Base-by-base conservation (phyloP, 192 early-diverging fungal genomes). In the Gonapodya sp. region DNA sequence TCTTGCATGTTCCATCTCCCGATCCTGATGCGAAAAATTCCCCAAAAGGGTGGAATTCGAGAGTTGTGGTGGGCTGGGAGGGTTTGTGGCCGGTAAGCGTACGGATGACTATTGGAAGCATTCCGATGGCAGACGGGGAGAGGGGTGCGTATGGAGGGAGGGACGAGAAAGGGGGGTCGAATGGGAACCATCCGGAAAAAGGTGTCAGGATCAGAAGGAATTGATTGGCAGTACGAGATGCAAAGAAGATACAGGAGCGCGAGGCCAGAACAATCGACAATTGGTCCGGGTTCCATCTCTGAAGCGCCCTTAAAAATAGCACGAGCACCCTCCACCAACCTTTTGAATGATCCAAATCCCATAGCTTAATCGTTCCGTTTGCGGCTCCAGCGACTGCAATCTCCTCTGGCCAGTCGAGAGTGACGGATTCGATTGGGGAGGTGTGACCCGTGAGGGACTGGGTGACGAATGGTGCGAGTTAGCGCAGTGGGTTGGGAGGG, bases 11-110 rank as follows among this genome's bases (percentile, higher is more conserved):
- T 31, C 78, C 74, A 78, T 92, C 91, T 8, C 72, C 35, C 0
- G 90, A 91, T 24, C 88, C 90, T 0, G 88, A 90, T 0, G 90
- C 90, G 82, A 92, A 92, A 79, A 92, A 92, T 35, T 92, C 91
- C 31, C 91, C 91, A 83, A 90, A 92, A 0, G 91, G 91, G 83
- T 92, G 91, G 84, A 89, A 92, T 80, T 92, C 89, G 73, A 91
- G 31, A 1, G 35, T 36, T 0, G 31, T 83, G 0, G 84, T 82
- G 8, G 8, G 46, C 8, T 16, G 24, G n/a, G 34, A 74, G 1
- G 83, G 35, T 35, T 86, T 84, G 82, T 92, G 91, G 24, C 91
- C 91, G 0, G 81, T 72, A 2, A 92, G 82, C 36, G 89, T 89
- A 2, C 91, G 84, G 30, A 91, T 90, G 30, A 90, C 89, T 87